phyloP scores from a whole-genome alignment of 2,329 filamentous ascomycete genomes.

The Sporothrix humicola region DNA sequence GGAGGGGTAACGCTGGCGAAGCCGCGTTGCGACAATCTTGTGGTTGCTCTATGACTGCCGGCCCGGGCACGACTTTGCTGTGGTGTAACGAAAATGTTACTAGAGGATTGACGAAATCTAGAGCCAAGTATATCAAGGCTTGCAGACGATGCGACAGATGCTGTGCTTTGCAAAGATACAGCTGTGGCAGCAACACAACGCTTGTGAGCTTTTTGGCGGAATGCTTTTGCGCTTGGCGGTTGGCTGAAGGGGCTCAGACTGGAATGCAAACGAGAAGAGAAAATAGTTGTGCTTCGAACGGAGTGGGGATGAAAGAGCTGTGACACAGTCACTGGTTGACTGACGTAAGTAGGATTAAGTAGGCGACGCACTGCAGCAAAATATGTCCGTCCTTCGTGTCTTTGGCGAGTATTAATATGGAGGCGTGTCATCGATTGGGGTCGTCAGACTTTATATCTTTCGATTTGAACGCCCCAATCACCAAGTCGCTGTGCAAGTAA shows the following conservation, averaged over 20 bases:
- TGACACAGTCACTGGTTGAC: background rate
- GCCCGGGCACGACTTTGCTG: background rate
- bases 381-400: background rate
- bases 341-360: background rate
- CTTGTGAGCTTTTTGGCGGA: background rate
- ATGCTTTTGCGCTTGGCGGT: background rate
- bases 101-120: background rate
- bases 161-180: constrained; percentile 20
- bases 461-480: too few relatives aligned
- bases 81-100: constrained; percentile 22
- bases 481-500: too few relatives aligned
- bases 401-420: background rate
- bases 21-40: background rate
- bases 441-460: background rate
- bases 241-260: background rate
- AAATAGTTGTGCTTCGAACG: background rate
- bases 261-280: background rate
- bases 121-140: constrained; percentile 1
- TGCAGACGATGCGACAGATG: background rate
- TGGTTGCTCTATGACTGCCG: background rate
- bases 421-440: constrained; percentile 25
- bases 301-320: background rate
- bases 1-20: background rate
- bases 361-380: too few relatives aligned
- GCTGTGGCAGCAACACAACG: constrained; percentile 25